Percentiles rank a stretch among this genome's conserved stretches.
phyloP scores from a whole-genome alignment of 2,329 filamentous ascomycete species.

The Coleophoma crateriformis region DNA sequence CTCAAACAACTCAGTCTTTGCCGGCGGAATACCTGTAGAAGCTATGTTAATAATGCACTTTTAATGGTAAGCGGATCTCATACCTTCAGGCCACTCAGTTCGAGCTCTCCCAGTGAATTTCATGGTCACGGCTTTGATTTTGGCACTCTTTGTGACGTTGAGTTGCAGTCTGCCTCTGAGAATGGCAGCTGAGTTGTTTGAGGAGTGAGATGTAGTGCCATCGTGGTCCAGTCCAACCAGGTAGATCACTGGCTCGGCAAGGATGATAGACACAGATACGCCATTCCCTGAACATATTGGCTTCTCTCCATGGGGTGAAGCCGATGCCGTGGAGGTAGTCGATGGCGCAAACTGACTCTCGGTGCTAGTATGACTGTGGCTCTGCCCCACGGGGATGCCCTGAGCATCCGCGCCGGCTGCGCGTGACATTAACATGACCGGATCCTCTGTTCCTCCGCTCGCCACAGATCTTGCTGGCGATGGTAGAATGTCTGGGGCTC shows the following conservation, averaged over 20 bases:
- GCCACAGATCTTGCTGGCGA: conserved; percentile 16
- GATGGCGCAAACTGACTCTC: background rate
- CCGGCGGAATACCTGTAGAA: conserved; percentile 68
- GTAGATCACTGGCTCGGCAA: conserved; percentile 78
- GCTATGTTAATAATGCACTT: background rate
- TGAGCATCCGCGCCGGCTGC: conserved; percentile 7
- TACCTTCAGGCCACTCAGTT: conserved; percentile 93
- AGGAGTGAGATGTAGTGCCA: conserved; percentile 20
- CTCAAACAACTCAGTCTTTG: conserved; percentile 78
- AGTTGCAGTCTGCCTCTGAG: conserved; percentile 79
- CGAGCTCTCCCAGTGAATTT: conserved; percentile 80
- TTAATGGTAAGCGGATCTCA: conserved; percentile 13
- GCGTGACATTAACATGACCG: conserved; percentile 12
- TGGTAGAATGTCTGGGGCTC: conserved; percentile 13
- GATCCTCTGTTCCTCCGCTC: conserved; percentile 3
- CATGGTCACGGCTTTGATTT: conserved; percentile 86
- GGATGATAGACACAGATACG: conserved; percentile 64
- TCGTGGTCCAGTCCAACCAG: conserved; percentile 68
- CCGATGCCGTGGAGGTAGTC: conserved; percentile 1
- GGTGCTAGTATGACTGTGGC: conserved; percentile 1
- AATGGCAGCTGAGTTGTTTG: conserved; percentile 57
- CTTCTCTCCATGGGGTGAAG: conserved; percentile 41
- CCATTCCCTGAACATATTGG: conserved; percentile 76
- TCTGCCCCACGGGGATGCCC: background rate
- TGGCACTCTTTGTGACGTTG: conserved; percentile 80